Conservation (phyloP, 192 early-diverging fungal genomes). For the Mortierella claussenii region DNA sequence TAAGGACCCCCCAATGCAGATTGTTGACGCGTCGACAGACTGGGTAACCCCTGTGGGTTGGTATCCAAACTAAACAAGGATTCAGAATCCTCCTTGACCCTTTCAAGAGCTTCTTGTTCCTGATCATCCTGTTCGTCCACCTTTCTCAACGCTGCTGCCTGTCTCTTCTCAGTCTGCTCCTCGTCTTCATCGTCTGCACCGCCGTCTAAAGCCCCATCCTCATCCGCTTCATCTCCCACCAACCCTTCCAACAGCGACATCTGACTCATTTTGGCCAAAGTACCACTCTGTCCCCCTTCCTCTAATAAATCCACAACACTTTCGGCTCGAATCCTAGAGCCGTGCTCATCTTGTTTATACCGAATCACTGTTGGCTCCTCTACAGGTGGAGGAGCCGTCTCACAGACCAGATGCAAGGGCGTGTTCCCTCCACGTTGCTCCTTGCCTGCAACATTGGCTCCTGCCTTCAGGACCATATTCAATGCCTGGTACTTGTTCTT, state of each 20-base stretch:
- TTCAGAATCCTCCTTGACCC: constrained; percentile 35
- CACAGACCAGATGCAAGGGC: constrained; percentile 39
- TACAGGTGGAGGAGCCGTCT: constrained; percentile 30
- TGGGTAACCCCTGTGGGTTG: not conserved
- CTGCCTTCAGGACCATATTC: constrained; percentile 41
- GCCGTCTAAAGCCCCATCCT: not conserved
- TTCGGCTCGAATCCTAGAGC: not conserved
- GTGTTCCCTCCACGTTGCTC: constrained; percentile 44
- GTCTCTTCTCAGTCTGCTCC: constrained; percentile 32
- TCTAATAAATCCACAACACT: not conserved
- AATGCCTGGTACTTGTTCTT: constrained; percentile 51
- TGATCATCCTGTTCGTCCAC: constrained; percentile 36
- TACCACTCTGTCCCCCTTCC: too few relatives aligned
- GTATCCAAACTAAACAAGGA: constrained; percentile 13
- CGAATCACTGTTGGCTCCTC: constrained; percentile 1
- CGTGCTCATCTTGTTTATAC: constrained; percentile 11
- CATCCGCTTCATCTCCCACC: too few relatives aligned
- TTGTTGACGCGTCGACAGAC: constrained; percentile 1
- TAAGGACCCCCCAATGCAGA: constrained; percentile 8
- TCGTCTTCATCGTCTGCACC: constrained; percentile 10
- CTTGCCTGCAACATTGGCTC: constrained; percentile 40
- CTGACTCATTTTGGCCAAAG: constrained; percentile 26
- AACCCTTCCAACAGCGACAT: constrained; percentile 21
- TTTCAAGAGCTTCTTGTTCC: constrained; percentile 30
- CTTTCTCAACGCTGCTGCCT: constrained; percentile 18